Percentiles rank a stretch among this genome's conserved stretches.
Conservation (phyloP, 2,329 filamentous ascomycete species). For the Arachnomyces sp. region DNA sequence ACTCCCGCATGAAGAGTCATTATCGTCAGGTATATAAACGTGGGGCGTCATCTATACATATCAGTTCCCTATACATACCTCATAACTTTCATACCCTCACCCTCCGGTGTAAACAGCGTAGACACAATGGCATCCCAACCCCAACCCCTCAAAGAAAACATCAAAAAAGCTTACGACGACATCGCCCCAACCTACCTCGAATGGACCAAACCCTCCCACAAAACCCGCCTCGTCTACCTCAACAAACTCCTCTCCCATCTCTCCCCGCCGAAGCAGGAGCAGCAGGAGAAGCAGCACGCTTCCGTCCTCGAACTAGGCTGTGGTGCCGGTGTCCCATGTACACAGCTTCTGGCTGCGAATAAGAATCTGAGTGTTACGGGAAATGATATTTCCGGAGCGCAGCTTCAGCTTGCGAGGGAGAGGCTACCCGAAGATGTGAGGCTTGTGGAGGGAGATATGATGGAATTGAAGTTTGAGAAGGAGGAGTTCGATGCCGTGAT, state of each 20-base stretch:
- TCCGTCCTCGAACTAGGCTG: conserved; percentile 36
- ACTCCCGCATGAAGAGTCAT: too few relatives aligned
- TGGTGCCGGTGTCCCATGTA: conserved; percentile 32
- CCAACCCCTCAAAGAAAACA: too few relatives aligned
- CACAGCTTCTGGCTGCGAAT: conserved; percentile 14
- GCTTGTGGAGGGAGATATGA: conserved; percentile 37
- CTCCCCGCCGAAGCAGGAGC: not conserved
- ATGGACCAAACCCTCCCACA: conserved; percentile 25
- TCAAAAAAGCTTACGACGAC: conserved; percentile 23
- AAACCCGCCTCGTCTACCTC: conserved; percentile 26
- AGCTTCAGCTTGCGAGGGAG: conserved; percentile 29
- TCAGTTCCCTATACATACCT: too few relatives aligned
- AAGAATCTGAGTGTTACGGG: conserved; percentile 25
- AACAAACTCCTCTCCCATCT: conserved; percentile 20
- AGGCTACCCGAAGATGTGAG: conserved; percentile 17
- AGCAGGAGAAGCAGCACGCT: conserved; percentile 5
- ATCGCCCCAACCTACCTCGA: conserved; percentile 29
- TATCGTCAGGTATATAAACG: too few relatives aligned
- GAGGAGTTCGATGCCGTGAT: conserved; percentile 42
- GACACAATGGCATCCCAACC: too few relatives aligned
- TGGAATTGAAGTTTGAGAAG: conserved; percentile 26
- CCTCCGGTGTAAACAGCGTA: too few relatives aligned
- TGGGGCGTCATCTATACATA: too few relatives aligned
- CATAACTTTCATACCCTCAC: too few relatives aligned
- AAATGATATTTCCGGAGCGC: conserved; percentile 37